Conservation (phyloP, 2,329 filamentous ascomycete species). For the Xylaria sp. region DNA sequence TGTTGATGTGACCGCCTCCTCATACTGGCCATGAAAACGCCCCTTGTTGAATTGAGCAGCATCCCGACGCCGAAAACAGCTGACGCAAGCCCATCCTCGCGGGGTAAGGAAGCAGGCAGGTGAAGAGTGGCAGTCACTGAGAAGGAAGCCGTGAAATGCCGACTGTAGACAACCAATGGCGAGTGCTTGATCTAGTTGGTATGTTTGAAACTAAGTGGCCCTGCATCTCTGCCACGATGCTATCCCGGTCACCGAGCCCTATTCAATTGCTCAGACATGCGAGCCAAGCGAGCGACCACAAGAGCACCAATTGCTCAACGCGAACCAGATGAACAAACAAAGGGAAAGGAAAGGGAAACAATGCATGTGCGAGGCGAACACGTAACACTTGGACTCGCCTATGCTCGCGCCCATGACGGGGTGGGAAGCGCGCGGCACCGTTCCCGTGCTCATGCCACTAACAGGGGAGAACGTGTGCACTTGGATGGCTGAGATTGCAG, state of each 20-base stretch:
- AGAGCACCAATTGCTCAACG: too few relatives aligned
- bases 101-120: not conserved
- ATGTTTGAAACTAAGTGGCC: not conserved
- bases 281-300: not conserved
- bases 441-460: conserved; percentile 33
- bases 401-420: not conserved
- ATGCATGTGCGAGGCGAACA: conserved; percentile 16
- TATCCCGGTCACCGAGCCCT: not conserved
- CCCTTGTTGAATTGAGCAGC: not conserved
- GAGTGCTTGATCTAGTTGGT: not conserved
- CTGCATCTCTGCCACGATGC: not conserved
- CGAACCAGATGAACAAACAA: too few relatives aligned
- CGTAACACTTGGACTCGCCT: conserved; percentile 12
- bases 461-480: conserved; percentile 34
- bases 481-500: conserved; percentile 21
- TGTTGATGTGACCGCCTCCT: not conserved
- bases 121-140: not conserved
- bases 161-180: conserved; percentile 4
- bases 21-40: too few relatives aligned
- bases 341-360: not conserved
- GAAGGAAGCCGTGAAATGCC: not conserved
- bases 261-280: not conserved
- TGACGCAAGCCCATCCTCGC: conserved; percentile 22
- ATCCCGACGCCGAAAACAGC: conserved; percentile 9
- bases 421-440: not conserved